A percentile compares a stretch with the other conserved stretches of the same genome.
Evolutionary conservation across 106 monocot genomes (phyloP).

Genomic region (Platanthera zijinensis): DNA sequence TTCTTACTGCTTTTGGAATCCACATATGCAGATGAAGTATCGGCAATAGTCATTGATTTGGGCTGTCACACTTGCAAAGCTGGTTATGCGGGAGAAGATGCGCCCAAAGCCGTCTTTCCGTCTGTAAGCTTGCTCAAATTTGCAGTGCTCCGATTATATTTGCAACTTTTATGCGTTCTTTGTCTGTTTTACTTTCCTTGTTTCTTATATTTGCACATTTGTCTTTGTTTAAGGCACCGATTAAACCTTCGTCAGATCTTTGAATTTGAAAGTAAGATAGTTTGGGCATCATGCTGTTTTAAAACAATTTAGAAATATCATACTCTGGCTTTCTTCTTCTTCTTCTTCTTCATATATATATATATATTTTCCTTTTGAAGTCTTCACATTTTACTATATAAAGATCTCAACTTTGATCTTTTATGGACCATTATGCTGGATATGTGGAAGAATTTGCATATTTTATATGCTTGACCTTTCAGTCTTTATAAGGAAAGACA

Average conservation of each 20-base stretch:
- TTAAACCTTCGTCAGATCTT: too few species aligned
- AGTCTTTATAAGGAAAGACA: too few species aligned
- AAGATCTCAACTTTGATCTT: neutral
- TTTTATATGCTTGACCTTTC: neutral
- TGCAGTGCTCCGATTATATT: neutral
- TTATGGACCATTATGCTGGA: neutral
- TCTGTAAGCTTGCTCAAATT: conserved; percentile 44
- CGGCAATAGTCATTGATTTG: conserved; percentile 88
- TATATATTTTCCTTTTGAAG: neutral
- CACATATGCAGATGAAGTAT: conserved; percentile 61
- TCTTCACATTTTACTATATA: neutral
- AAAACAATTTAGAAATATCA: too few species aligned
- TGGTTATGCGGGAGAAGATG: conserved; percentile 91
- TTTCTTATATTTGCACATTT: too few species aligned
- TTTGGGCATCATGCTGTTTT: too few species aligned
- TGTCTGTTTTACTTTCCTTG: neutral
- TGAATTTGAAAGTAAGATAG: too few species aligned
- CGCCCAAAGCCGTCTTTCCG: conserved; percentile 93
- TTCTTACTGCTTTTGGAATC: neutral
- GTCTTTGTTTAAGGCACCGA: too few species aligned
- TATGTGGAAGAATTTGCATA: neutral
- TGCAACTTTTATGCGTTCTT: neutral
- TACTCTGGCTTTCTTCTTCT: neutral
- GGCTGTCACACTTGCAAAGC: conserved; percentile 94
- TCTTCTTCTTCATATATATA: neutral